These are phyloP conservation scores for Diaporthe sp. DNA, from an alignment of 2,329 filamentous ascomycete species.

Conservation along the genomic window DNA sequence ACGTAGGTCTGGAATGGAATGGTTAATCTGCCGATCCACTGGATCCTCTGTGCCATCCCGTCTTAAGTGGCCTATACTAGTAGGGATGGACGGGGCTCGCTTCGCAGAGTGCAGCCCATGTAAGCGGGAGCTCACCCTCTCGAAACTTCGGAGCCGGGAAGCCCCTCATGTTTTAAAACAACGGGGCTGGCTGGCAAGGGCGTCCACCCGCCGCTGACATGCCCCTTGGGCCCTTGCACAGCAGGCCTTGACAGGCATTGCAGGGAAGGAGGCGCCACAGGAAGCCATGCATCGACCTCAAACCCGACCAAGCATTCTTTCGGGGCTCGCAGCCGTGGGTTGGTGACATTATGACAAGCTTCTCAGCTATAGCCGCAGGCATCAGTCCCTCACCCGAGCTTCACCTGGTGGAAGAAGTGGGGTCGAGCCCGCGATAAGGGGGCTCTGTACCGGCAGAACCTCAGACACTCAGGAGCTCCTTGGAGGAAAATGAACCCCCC, in stretches of 20 bases:
- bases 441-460: slow-evolving; percentile 22
- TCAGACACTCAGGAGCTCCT: slow-evolving; percentile 25
- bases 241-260: background rate
- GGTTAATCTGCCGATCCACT: slow-evolving; percentile 17
- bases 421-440: slow-evolving; percentile 13
- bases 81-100: background rate
- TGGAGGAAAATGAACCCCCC: background rate
- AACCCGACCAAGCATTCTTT: slow-evolving; percentile 27
- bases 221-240: background rate
- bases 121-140: background rate
- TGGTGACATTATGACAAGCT: slow-evolving; percentile 7
- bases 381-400: slow-evolving; percentile 9
- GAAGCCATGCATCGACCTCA: slow-evolving; percentile 21
- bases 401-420: slow-evolving; percentile 10
- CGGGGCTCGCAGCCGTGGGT: background rate
- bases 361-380: background rate
- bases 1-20: background rate
- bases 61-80: slow-evolving; percentile 14
- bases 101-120: slow-evolving; percentile 10
- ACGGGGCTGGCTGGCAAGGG: slow-evolving; percentile 19
- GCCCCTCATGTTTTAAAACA: slow-evolving; percentile 29
- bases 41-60: slow-evolving; percentile 6
- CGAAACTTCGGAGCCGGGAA: slow-evolving; percentile 31
- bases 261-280: slow-evolving; percentile 10
- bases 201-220: background rate